Conservation (phyloP, 2,329 filamentous ascomycete species). For the Aspergillus thermomutatus region DNA sequence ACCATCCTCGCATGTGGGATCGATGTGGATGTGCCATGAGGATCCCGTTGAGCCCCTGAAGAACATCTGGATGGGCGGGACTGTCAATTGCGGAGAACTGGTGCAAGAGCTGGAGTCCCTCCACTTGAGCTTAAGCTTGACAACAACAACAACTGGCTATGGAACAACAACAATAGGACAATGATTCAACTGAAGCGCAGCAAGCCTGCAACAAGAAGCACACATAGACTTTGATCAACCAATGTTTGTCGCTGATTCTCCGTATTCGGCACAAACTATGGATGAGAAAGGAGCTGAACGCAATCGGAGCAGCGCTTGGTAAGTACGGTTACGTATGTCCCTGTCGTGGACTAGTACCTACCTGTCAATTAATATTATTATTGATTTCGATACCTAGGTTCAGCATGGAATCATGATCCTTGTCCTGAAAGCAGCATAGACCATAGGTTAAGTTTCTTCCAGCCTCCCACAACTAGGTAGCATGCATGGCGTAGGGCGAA, state of each 20-base stretch:
- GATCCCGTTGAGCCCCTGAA: conserved; percentile 12
- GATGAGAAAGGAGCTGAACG: conserved; percentile 8
- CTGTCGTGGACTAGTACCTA: not conserved
- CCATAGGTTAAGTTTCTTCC: not conserved
- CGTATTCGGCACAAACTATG: conserved; percentile 1
- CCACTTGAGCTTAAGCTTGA: not conserved
- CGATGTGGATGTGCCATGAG: conserved; percentile 24
- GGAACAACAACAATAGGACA: not conserved
- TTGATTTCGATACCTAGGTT: not conserved
- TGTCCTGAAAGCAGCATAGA: conserved; percentile 11
- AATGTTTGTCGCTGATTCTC: not conserved
- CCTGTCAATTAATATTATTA: not conserved
- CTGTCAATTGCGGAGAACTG: conserved; percentile 23
- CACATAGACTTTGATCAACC: not conserved
- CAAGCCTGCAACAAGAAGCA: not conserved
- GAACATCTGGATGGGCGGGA: conserved; percentile 19
- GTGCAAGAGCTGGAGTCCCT: conserved; percentile 9
- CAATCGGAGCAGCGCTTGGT: conserved; percentile 4
- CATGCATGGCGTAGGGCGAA: not conserved
- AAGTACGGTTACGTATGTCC: not conserved
- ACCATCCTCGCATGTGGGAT: conserved; percentile 20
- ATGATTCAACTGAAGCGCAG: not conserved
- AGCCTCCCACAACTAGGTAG: not conserved
- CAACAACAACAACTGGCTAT: not conserved
- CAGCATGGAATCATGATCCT: not conserved